Evolutionary conservation across 1,284 basidiomycete species (phyloP).

Genomic region (Rhodotorula sp.): DNA sequence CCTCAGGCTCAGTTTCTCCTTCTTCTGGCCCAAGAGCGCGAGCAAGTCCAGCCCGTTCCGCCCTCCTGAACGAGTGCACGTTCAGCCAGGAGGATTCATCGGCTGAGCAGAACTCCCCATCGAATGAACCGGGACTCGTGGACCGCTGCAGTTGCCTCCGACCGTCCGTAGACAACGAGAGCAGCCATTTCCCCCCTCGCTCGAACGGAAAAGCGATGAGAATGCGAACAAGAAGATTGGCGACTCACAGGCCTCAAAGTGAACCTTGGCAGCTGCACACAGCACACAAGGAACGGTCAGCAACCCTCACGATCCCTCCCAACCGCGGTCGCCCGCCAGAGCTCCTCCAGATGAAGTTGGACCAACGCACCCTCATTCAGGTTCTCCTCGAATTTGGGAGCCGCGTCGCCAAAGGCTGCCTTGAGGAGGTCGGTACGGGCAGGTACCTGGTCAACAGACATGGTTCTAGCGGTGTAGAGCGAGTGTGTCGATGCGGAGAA

Average conservation of each 20-base stretch:
- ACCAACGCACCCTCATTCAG: slow-evolving; percentile 12
- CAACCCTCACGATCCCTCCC: too few species aligned
- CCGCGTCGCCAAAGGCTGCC: slow-evolving; percentile 21
- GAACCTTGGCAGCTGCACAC: slow-evolving; percentile 17
- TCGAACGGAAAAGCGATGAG: neutral
- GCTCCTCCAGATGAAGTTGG: neutral
- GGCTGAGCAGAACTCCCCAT: too few species aligned
- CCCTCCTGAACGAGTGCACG: neutral
- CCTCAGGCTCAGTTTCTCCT: too few species aligned
- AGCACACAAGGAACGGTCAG: neutral
- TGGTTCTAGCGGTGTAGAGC: neutral
- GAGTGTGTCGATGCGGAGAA: neutral
- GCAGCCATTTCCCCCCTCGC: neutral
- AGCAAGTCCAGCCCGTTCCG: neutral
- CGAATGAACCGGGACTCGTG: too few species aligned
- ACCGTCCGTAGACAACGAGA: neutral
- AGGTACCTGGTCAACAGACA: neutral
- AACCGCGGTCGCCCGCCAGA: too few species aligned
- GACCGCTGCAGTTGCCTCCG: too few species aligned
- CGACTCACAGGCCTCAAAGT: slow-evolving; percentile 35
- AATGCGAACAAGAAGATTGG: neutral
- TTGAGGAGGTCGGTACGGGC: slow-evolving; percentile 25
- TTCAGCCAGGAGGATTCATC: too few species aligned
- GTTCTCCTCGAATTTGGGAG: slow-evolving; percentile 26
- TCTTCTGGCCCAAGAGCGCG: neutral